phyloP scores from a whole-genome alignment of 2,329 filamentous ascomycete genomes.

The Daldinia sp. region DNA sequence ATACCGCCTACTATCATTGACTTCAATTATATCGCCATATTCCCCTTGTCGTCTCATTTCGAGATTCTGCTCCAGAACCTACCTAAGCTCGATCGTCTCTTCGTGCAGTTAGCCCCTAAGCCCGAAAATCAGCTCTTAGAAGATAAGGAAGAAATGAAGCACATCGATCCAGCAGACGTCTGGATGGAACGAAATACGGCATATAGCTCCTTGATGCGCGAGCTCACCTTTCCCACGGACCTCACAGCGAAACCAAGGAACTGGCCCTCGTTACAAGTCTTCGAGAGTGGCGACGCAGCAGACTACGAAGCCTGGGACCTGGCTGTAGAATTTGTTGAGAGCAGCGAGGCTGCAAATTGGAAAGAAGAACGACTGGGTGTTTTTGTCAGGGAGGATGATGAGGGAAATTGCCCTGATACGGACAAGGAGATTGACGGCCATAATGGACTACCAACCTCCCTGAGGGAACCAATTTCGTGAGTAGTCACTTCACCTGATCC shows the following conservation, averaged over 20 bases:
- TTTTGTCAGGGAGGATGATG: slow-evolving; percentile 49
- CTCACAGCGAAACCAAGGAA: slow-evolving; percentile 38
- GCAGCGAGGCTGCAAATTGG: slow-evolving; percentile 52
- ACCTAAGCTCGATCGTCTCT: slow-evolving; percentile 61
- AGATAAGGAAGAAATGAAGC: slow-evolving; percentile 49
- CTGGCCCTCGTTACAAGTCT: slow-evolving; percentile 55
- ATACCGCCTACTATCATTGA: slow-evolving; percentile 55
- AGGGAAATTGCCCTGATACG: slow-evolving; percentile 19
- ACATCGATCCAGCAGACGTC: slow-evolving; percentile 53
- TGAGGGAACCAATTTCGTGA: slow-evolving; percentile 26
- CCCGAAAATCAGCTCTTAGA: slow-evolving; percentile 49
- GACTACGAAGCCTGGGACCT: slow-evolving; percentile 57
- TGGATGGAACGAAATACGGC: slow-evolving; percentile 64
- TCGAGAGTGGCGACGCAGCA: slow-evolving; percentile 59
- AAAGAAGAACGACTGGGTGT: slow-evolving; percentile 54
- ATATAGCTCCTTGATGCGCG: slow-evolving; percentile 56
- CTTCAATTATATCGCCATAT: slow-evolving; percentile 70
- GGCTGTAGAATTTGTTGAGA: slow-evolving; percentile 50
- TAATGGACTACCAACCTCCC: not conserved
- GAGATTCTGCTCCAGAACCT: slow-evolving; percentile 57
- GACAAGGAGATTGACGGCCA: slow-evolving; percentile 34
- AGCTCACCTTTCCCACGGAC: slow-evolving; percentile 43
- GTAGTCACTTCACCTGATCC: slow-evolving; percentile 12
- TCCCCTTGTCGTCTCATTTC: slow-evolving; percentile 71
- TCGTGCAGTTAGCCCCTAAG: slow-evolving; percentile 57